Percentiles rank a stretch among this genome's conserved stretches.
These are phyloP conservation scores for Ambrosiella xylebori DNA, from an alignment of 2,329 filamentous ascomycete species.

Conservation along the genomic window DNA sequence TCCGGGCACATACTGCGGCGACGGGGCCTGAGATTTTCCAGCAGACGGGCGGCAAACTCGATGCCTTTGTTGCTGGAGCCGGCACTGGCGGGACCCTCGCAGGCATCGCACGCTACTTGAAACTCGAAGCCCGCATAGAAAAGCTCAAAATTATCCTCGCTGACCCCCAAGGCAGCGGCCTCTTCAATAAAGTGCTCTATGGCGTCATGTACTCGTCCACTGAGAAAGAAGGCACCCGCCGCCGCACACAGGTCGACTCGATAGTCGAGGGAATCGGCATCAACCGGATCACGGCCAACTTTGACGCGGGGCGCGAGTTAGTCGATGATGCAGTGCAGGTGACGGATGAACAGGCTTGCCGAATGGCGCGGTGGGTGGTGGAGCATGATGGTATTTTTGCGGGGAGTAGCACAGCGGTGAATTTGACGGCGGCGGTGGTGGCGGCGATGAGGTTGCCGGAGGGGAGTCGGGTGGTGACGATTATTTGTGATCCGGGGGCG, in stretches of 20 bases:
- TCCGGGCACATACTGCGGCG: constrained; percentile 59
- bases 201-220: constrained; percentile 90
- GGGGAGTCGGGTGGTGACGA: constrained; percentile 55
- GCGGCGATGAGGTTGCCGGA: constrained; percentile 45
- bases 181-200: constrained; percentile 82
- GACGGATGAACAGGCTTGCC: constrained; percentile 71
- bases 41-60: constrained; percentile 57
- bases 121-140: constrained; percentile 44
- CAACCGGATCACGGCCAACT: constrained; percentile 86
- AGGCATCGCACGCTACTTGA: constrained; percentile 69
- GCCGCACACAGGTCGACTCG: constrained; percentile 81
- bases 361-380: constrained; percentile 92
- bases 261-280: constrained; percentile 94
- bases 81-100: constrained; percentile 89
- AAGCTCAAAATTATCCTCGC: constrained; percentile 60
- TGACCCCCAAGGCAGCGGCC: constrained; percentile 82
- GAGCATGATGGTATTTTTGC: constrained; percentile 91
- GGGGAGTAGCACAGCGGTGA: constrained; percentile 91
- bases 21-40: constrained; percentile 81
- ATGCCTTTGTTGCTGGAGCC: constrained; percentile 84
- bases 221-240: constrained; percentile 76
- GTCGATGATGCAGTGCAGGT: constrained; percentile 84
- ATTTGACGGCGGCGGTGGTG: constrained; percentile 66
- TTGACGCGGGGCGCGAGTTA: constrained; percentile 69
- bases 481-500: constrained; percentile 73